Evolutionary conservation across 306 rosid species (phyloP), one percentile per base, ranked within the genome.

Genomic region (Lathyrus aphaca): DNA sequence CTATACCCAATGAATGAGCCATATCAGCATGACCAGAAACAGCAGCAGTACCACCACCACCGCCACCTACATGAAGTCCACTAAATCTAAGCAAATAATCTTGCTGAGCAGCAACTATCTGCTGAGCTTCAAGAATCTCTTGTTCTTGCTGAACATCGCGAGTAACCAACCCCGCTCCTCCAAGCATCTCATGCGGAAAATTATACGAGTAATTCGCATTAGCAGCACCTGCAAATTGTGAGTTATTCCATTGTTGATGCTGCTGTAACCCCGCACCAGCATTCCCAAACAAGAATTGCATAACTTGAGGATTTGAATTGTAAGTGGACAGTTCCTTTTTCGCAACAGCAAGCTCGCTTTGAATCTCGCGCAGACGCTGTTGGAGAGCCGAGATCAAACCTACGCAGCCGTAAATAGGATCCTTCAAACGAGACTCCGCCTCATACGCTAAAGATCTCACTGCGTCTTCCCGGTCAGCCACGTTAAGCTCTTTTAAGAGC

Each of bases 361-460:
- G 86, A 21, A 86, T 58, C 1, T 77, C 67, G 14, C 62, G 78
- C 0, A 86, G 81, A 1, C 48, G 74, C 7, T 89, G 89, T 43
- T 92, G 98, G 1, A 87, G 91, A 0, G 77, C 1, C 0, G 88
- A 83, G 72, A 92, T 87, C 12, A 81, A 50, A 1, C 96, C 92
- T 0, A 92, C 95, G 35, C 95, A 87, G 0, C 98, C 98, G 5
- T 87, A 92, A 0, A 89, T 95, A 0, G 98, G 96, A 67, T 89
- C 95, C 0, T 77, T 68, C 7, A 87, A 59, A 0, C 98, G 88
- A 0, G 86, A 84, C 61, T 92, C 92, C 0, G 98, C 96, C 55
- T 92, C 96, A 19, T 81, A 92, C 2, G 90, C 98, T 19, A 92
- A 43, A 0, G 98, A 92, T 75, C 79, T 86, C 0, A 89, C 98